Evolutionary conservation across 345 rosid species (phyloP).

Genomic region (Melaleuca quinquenervia): DNA sequence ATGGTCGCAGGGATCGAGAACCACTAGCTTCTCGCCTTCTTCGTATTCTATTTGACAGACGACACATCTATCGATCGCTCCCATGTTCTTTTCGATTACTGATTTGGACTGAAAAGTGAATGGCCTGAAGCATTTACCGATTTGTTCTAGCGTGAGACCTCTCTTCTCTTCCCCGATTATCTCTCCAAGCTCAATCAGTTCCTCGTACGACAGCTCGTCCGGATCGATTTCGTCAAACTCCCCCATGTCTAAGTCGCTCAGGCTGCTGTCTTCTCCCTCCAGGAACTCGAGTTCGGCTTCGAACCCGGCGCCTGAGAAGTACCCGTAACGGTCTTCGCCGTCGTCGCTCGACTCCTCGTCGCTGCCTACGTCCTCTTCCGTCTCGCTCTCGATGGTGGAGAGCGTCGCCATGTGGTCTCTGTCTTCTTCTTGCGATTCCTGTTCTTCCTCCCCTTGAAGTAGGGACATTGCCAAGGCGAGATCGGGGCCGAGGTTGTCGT

Average conservation of each 20-base stretch:
- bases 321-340: no score
- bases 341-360: background rate
- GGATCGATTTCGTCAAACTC: slow-evolving; percentile 57
- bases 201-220: slow-evolving; percentile 61
- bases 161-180: slow-evolving; percentile 49
- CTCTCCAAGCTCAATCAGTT: slow-evolving; percentile 60
- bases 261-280: slow-evolving; percentile 34
- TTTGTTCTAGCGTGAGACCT: slow-evolving; percentile 35
- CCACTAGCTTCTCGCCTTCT: slow-evolving; percentile 40
- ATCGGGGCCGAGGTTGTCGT: slow-evolving; percentile 26
- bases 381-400: slow-evolving; percentile 27
- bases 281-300: slow-evolving; percentile 26
- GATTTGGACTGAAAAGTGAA: background rate
- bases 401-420: background rate
- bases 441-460: slow-evolving; percentile 20
- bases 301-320: background rate
- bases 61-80: slow-evolving; percentile 52
- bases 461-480: slow-evolving; percentile 21
- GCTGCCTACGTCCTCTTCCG: background rate
- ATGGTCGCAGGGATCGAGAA: slow-evolving; percentile 43
- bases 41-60: slow-evolving; percentile 69
- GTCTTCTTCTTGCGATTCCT: background rate
- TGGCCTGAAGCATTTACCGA: slow-evolving; percentile 20
- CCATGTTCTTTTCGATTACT: background rate
- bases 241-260: slow-evolving; percentile 20